phyloP scores from a whole-genome alignment of 1,284 basidiomycete species.

The Cutaneotrichosporon spelunceum region DNA sequence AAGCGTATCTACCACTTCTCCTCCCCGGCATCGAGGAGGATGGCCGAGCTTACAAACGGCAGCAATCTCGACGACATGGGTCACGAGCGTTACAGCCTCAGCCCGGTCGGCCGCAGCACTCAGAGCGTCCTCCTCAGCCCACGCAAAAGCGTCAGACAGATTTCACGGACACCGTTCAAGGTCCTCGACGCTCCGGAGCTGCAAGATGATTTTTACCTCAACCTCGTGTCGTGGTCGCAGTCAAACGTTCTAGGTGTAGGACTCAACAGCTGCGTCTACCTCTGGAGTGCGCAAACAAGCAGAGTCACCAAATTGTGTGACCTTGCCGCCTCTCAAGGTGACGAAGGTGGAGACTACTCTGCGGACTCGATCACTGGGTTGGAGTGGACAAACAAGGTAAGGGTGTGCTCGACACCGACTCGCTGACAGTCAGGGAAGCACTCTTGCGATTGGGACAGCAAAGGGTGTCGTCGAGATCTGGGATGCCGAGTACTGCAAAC shows the following conservation, averaged over 20 bases:
- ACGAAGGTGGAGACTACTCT: slow-evolving; percentile 25
- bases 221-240: slow-evolving; percentile 94
- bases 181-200: slow-evolving; percentile 96
- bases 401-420: slow-evolving; percentile 19
- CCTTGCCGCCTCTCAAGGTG: slow-evolving; percentile 52
- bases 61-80: slow-evolving; percentile 56
- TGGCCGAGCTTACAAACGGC: slow-evolving; percentile 34
- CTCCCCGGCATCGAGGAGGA: slow-evolving; percentile 45
- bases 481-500: slow-evolving; percentile 75
- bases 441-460: slow-evolving; percentile 87
- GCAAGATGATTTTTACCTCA: slow-evolving; percentile 96
- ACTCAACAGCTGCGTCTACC: slow-evolving; percentile 84
- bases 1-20: slow-evolving; percentile 56
- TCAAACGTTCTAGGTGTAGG: slow-evolving; percentile 94
- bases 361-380: slow-evolving; percentile 75
- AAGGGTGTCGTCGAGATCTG: slow-evolving; percentile 87
- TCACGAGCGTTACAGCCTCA: slow-evolving; percentile 84
- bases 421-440: slow-evolving; percentile 62
- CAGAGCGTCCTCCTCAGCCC: slow-evolving; percentile 82
- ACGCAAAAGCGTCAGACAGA: slow-evolving; percentile 70
- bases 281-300: slow-evolving; percentile 94
- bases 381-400: slow-evolving; percentile 84
- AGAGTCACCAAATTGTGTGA: slow-evolving; percentile 90
- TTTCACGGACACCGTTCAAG: slow-evolving; percentile 94
- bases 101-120: slow-evolving; percentile 80